Evolutionary conservation across 768 basidiomycete species (phyloP).

Genomic region (Macrolepiota fuliginosa): DNA sequence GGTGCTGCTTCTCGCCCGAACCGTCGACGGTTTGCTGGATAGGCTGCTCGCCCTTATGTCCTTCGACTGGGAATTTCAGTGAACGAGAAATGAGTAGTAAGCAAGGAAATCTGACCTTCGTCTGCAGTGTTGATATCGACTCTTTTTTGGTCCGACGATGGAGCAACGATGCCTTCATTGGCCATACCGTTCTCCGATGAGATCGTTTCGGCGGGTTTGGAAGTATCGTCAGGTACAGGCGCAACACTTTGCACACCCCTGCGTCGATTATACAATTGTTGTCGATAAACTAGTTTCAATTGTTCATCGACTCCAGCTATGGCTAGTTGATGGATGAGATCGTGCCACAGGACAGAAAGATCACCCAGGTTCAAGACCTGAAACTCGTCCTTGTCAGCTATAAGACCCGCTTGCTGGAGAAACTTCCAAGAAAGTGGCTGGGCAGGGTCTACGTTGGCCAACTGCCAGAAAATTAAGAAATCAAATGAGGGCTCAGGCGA

Average conservation of each 20-base stretch:
- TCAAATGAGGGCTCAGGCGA: slow-evolving; percentile 43
- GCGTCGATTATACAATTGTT: slow-evolving; percentile 21
- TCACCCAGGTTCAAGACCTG: slow-evolving; percentile 35
- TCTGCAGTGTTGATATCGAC: neutral
- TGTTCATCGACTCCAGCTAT: slow-evolving; percentile 34
- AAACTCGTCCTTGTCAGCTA: slow-evolving; percentile 19
- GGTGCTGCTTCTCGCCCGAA: slow-evolving; percentile 12
- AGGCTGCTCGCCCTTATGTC: no score
- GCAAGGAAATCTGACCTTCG: neutral
- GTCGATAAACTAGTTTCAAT: slow-evolving; percentile 53
- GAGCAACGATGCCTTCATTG: neutral
- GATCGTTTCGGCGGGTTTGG: neutral
- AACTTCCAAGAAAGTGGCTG: slow-evolving; percentile 51
- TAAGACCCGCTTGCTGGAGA: slow-evolving; percentile 37
- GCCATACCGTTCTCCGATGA: neutral
- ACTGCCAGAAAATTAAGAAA: slow-evolving; percentile 52
- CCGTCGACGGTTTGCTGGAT: neutral
- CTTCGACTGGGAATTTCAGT: neutral
- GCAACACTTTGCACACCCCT: slow-evolving; percentile 16
- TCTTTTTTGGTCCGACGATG: neutral
- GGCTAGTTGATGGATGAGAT: slow-evolving; percentile 24
- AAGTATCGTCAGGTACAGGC: neutral
- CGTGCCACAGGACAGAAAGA: slow-evolving; percentile 30
- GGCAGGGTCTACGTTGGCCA: slow-evolving; percentile 39
- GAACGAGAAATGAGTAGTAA: neutral